Conservation (phyloP, 306 rosid genomes). For the Medicago ruthenica region DNA sequence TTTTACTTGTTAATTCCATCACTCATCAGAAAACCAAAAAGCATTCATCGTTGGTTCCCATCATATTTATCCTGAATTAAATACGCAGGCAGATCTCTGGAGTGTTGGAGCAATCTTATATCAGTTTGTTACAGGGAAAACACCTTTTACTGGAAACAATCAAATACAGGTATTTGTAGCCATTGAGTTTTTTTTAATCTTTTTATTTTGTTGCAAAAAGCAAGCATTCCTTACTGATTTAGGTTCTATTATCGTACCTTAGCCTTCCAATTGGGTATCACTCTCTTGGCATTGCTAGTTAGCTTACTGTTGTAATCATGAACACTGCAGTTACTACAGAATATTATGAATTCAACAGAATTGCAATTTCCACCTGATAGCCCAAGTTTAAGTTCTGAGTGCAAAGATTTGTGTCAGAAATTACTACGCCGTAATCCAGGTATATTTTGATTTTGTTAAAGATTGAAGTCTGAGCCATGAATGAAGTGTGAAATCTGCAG, state of each 20-base stretch:
- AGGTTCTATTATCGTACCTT: constrained; percentile 25
- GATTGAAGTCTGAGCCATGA: constrained; percentile 32
- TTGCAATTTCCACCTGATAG: constrained; percentile 75
- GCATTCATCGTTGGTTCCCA: constrained; percentile 41
- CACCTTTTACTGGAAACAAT: constrained; percentile 93
- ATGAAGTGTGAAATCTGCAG: constrained; percentile 23
- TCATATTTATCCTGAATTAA: constrained; percentile 56
- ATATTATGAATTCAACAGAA: constrained; percentile 88
- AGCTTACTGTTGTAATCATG: constrained; percentile 32
- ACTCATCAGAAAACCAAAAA: neutral
- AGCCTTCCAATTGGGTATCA: constrained; percentile 34
- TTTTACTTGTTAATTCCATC: constrained; percentile 28
- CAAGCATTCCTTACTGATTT: constrained; percentile 29
- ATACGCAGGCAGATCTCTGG: constrained; percentile 99
- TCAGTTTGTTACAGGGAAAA: constrained; percentile 92
- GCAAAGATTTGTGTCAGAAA: constrained; percentile 93
- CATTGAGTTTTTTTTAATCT: neutral
- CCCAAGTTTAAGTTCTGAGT: constrained; percentile 68
- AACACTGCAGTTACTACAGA: constrained; percentile 86
- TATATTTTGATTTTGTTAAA: constrained; percentile 46
- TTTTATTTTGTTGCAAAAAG: constrained; percentile 18
- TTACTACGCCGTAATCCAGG: constrained; percentile 97
- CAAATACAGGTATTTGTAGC: constrained; percentile 77
- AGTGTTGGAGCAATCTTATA: constrained; percentile 95
- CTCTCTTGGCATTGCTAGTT: constrained; percentile 35